These are phyloP conservation scores for Rhynchosporium agropyri DNA, from an alignment of 2,329 filamentous ascomycete genomes.

Conservation along the genomic window DNA sequence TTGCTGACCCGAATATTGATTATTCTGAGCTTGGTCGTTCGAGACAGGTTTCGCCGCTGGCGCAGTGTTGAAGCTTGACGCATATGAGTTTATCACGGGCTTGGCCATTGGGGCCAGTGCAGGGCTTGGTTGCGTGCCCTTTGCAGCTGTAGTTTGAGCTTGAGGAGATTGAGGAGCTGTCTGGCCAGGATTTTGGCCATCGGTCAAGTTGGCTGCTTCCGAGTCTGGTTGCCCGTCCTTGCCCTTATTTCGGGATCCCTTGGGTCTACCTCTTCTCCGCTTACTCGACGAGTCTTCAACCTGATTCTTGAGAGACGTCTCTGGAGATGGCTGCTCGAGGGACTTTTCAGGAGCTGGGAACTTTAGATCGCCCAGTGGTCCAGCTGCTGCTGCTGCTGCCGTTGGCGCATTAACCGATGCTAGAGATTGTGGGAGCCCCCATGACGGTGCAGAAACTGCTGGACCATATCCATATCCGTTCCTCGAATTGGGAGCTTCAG, in stretches of 20 bases:
- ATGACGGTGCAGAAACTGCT: slow-evolving; percentile 38
- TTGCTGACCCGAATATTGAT: slow-evolving; percentile 33
- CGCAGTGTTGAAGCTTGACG: slow-evolving; percentile 18
- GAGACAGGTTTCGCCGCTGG: slow-evolving; percentile 21
- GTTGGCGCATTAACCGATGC: slow-evolving; percentile 36
- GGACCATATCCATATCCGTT: slow-evolving; percentile 41
- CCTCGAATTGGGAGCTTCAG: slow-evolving; percentile 37
- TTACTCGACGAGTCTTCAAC: slow-evolving; percentile 35
- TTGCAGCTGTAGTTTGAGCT: slow-evolving; percentile 23
- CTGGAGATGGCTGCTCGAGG: slow-evolving; percentile 29
- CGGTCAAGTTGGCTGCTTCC: slow-evolving; percentile 21
- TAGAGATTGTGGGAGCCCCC: slow-evolving; percentile 39
- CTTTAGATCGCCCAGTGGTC: slow-evolving; percentile 15
- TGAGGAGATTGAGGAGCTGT: slow-evolving; percentile 30
- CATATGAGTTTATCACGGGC: background rate
- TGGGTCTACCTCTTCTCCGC: slow-evolving; percentile 49
- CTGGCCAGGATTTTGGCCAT: slow-evolving; percentile 27
- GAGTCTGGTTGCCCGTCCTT: slow-evolving; percentile 31
- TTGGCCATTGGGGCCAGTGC: slow-evolving; percentile 5
- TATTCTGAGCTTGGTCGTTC: slow-evolving; percentile 25
- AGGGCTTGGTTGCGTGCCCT: slow-evolving; percentile 23
- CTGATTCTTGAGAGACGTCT: slow-evolving; percentile 30
- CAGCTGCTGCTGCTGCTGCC: slow-evolving; percentile 25
- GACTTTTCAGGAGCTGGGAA: slow-evolving; percentile 20
- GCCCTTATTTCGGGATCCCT: slow-evolving; percentile 54